phyloP scores from a whole-genome alignment of 202 grass and related monocot species.

The Brachypodium distachyon region DNA sequence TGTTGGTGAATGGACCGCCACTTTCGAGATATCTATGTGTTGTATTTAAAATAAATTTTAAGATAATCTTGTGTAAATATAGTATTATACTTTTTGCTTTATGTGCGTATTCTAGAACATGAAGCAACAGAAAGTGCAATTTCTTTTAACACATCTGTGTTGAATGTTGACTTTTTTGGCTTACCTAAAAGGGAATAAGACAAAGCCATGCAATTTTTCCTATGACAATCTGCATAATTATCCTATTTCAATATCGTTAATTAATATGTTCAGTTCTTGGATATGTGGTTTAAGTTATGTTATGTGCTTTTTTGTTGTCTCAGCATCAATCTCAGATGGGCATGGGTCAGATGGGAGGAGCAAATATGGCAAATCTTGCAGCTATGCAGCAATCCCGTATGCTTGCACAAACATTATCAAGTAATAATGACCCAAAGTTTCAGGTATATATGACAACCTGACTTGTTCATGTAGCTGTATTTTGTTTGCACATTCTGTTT shows the following conservation, averaged over 20 bases:
- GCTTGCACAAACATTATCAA: slow-evolving; percentile 88
- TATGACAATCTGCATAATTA: neutral
- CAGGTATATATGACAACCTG: slow-evolving; percentile 52
- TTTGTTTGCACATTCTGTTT: neutral
- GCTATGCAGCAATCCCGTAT: slow-evolving; percentile 92
- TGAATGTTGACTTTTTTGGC: neutral
- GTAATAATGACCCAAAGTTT: slow-evolving; percentile 91
- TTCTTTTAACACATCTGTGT: neutral
- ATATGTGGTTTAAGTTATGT: slow-evolving; percentile 17
- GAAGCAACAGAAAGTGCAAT: neutral
- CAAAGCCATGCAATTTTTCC: neutral
- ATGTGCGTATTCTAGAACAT: slow-evolving; percentile 9
- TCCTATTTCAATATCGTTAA: slow-evolving; percentile 1
- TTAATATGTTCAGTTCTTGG: slow-evolving; percentile 12
- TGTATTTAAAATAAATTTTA: neutral
- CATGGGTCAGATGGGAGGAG: slow-evolving; percentile 50
- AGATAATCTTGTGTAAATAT: neutral
- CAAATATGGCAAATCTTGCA: slow-evolving; percentile 52
- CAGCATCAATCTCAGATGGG: slow-evolving; percentile 79
- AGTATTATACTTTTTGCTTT: neutral
- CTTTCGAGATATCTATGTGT: neutral
- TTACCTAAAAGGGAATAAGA: neutral
- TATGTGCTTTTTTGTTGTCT: slow-evolving; percentile 22
- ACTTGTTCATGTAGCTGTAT: slow-evolving; percentile 12
- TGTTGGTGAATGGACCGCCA: too few relatives aligned